Base-by-base conservation (phyloP, 192 early-diverging fungal genomes). In the Podila epicladia region DNA sequence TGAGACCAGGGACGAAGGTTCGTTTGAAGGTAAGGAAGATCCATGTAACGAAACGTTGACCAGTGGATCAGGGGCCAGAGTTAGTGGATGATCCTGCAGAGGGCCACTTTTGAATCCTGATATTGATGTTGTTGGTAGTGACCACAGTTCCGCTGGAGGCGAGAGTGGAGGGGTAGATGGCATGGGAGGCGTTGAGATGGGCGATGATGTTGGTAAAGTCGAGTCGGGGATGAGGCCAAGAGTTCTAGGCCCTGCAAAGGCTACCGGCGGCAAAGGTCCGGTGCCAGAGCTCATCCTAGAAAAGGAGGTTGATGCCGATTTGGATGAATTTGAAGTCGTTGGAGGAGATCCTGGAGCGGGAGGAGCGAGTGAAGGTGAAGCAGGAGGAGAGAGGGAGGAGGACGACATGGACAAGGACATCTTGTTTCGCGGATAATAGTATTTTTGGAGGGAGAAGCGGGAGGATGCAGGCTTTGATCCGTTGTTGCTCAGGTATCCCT, bases 361-460 rank as follows among this genome's bases (percentile, higher is more conserved):
- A 22, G 62, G 9, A 29, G 33, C 33, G 60, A 29, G 26, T 17
- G 31, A 31, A 19, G 53, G 26, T 24, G 33, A 50, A 1, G 37
- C 22, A n/a, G 37, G 62, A 13, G 60, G 24, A 22, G 66, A 67
- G 33, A 51, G n/a, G 13, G 66, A 24, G 6, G 73, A 48, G 53
- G 22, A 50, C 19, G 58, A 67, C 77, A 80, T 80, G 51, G 58
- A 29, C 35, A 29, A 20, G 32, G 58, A 67, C 77, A 80, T 80
- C 37, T 62, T 37, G 57, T 80, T 80, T 29, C 66, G 28, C n/a
- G 77, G 77, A 28, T 80, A 80, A 31, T 80, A 80, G 41, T 64
- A 73, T 61, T 73, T 80, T 73, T 80, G 77, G 13, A 80, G 77
- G 4, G 77, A 73, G 62, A 80, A 80, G n/a, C 59, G 59, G 26